Base-by-base conservation (phyloP, 2,329 filamentous ascomycete species). In the Parafenestella ontariensis region DNA sequence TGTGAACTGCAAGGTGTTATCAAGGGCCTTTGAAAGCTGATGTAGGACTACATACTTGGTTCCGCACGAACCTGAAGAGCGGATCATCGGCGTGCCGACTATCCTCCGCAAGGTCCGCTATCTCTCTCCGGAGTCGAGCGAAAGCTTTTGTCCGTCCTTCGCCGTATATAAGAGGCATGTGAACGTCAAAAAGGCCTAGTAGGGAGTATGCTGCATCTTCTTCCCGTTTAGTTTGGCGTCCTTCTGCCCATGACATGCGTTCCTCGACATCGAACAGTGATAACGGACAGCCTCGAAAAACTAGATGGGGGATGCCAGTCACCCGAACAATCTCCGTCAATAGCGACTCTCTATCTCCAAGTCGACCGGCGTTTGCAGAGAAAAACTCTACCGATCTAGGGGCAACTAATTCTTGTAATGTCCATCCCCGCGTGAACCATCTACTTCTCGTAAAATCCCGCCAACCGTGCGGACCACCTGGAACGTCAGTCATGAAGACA, bases 191-290 rank as follows among this genome's bases (percentile, higher is more conserved):
- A 3, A 72, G 42, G 0, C 71, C 71, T 2, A 74, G 47, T 0
- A 74, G 56, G 20, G 37, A 71, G 46, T 74, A 74, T 1, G 69
- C 66, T 5, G 29, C 46, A 47, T 74, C 71, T 58, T 74, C 71
- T 33, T 46, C 40, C 11, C 59, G 31, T 20, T 60, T 62, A 0
- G 55, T 60, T 31, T 39, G 2, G 6, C 62, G 39, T 18, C 23
- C 6, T 15, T 21, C 33, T 1, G 49, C 54, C 62, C 62, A 65
- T 1, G 33, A 41, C 31, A 62, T 44, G 5, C 59, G 53, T 42
- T 72, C 20, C 1, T 44, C 20, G 11, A 45, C 8, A 9, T 21
- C 26, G 1, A 46, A 52, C 1, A 28, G 7, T 7, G 21, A 29
- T 3, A 18, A 26, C 9, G 36, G 20, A 5, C 24, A 18, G 6